Evolutionary conservation across 2,329 filamentous ascomycete genomes (phyloP), one percentile per base, ranked within the genome.

Genomic region (Rosellinia necatrix): DNA sequence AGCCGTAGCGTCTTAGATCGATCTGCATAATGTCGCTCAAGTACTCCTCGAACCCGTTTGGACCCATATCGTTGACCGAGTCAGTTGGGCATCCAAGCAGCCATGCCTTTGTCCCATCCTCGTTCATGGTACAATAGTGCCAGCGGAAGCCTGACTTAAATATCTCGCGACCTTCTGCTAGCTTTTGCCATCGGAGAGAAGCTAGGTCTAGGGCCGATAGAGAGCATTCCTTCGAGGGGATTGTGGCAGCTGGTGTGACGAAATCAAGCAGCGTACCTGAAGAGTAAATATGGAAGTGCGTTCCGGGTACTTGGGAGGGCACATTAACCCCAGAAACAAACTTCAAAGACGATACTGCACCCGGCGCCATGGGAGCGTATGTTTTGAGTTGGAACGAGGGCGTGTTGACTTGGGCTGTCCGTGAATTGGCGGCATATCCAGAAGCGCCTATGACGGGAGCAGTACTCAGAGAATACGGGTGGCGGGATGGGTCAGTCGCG

Each of bases 111-210:
- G 94, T 97, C 5, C 93, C 93, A 66, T 96, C 91, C 58, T 94
- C 88, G 70, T 97, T 96, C 75, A 97, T 89, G 3, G 92, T 96
- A 72, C 94, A 97, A 71, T 99, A 99, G 72, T 97, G 93, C 94
- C 94, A 99, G 57, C 93, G 86, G 72, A 94, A 97, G n/a, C 89
- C 91, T 0, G 86, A 79, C 64, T 90, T 90, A 75, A 97, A 99
- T 29, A 99, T 88, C 70, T 99, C 94, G 46, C 91, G 89, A 3
- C 94, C 94, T 68, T 97, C 93, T 1, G 93, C 94, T 15, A 99
- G 80, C 70, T 92, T 96, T 72, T 96, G 92, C 94, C 94, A 99
- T 43, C 92, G 87, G 46, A 97, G 76, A 0, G 90, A 88, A 55
- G 89, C 88, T 9, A 99, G 79, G 66, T 99, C 94, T 22, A 99